Base-by-base conservation (phyloP, 768 basidiomycete species). In the Auriscalpium microsporum region DNA sequence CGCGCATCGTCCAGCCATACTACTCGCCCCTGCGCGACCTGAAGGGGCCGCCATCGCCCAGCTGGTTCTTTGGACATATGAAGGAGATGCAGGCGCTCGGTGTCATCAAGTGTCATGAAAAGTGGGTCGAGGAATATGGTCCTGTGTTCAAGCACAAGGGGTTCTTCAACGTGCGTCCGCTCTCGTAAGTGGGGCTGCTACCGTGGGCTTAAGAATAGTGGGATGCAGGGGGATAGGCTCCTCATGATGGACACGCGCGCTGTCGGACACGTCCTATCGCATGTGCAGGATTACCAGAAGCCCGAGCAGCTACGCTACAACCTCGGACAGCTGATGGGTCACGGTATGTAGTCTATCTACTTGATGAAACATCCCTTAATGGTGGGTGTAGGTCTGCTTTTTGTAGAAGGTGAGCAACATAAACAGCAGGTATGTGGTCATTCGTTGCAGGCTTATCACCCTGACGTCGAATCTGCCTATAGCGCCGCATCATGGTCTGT, bases 391-490 rank as follows among this genome's bases (percentile, higher is more conserved):
- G 53, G 53, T 11, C 33, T 54, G 2, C 35, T 54, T 2, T 54
- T 47, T 19, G 53, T 54, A 3, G 53, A 54, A 40, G 53, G 53
- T 38, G 47, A 48, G 1, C 16, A 55, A n/a, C 54, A 55, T 36
- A 55, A 55, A 37, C 48, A 49, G 21, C 54, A 55, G 48, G 54
- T 55, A 42, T 13, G 48, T 6, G 28, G 3, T 6, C 17, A 11
- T 16, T 28, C 19, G 10, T 1, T 8, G 9, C 44, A 16, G 14
- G 21, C 38, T 11, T 34, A 10, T 19, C 17, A 16, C 14, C 34
- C 13, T 13, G 17, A 17, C 34, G 13, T 14, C 28, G 10, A 10
- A 19, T 47, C 11, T 13, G 10, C 28, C 21, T 16, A 10, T 8
- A 55, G 54, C 54, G 54, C 10, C 16, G 48, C 7, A 45, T 55